A percentile compares a stretch with the other conserved stretches of the same genome.
These are phyloP conservation scores for Rhodotorula graminis DNA, from an alignment of 768 basidiomycete genomes.

Conservation along the genomic window DNA sequence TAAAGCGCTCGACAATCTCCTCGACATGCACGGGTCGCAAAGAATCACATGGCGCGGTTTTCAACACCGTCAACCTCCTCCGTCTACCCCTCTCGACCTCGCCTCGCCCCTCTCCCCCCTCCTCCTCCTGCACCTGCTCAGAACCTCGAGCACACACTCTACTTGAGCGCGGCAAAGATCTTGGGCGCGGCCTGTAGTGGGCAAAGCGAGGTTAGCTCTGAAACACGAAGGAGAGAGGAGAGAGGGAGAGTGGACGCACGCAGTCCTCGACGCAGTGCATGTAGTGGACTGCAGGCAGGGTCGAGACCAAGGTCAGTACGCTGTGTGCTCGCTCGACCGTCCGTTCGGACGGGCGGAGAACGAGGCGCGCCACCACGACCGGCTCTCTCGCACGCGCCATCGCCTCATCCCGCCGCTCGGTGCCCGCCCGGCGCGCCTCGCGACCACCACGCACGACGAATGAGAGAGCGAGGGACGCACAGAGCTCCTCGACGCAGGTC, in stretches of 20 bases:
- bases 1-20: too few relatives aligned
- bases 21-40: too few relatives aligned
- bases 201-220: neutral
- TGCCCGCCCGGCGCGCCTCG: too few relatives aligned
- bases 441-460: too few relatives aligned
- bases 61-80: neutral
- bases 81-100: neutral
- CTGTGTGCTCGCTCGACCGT: too few relatives aligned
- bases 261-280: constrained; percentile 45
- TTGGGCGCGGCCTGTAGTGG: constrained; percentile 39
- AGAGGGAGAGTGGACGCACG: constrained; percentile 24
- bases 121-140: neutral
- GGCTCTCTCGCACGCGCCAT: too few relatives aligned
- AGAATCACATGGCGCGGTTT: too few relatives aligned
- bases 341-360: too few relatives aligned
- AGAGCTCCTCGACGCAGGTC: constrained; percentile 44
- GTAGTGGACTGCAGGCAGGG: constrained; percentile 37
- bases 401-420: neutral
- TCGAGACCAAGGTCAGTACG: neutral
- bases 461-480: constrained; percentile 19
- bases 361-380: too few relatives aligned
- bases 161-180: constrained; percentile 41
- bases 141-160: neutral
- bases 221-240: too few relatives aligned
- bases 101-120: neutral